Conservation (phyloP, 345 rosid genomes). For the Dipteronia sinensis region DNA sequence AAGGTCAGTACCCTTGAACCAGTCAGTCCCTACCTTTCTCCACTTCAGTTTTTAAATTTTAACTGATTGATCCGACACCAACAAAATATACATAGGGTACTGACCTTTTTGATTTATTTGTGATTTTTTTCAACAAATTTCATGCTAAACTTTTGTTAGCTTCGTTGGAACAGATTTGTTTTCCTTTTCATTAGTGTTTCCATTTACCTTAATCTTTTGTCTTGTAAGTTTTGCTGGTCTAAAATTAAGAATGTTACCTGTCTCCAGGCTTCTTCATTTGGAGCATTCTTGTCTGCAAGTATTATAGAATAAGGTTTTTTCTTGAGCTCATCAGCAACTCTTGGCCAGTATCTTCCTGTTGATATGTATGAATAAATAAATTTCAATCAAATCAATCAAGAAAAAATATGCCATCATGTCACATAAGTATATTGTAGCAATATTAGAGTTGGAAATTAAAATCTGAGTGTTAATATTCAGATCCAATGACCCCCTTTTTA, state of each 20-base stretch:
- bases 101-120: neutral
- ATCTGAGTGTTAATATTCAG: neutral
- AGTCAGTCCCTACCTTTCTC: neutral
- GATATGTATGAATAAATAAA: constrained; percentile 18
- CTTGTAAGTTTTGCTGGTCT: neutral
- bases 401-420: neutral
- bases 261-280: constrained; percentile 98
- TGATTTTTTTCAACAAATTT: neutral
- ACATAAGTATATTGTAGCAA: neutral
- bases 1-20: neutral
- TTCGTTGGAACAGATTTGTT: neutral
- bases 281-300: constrained; percentile 99
- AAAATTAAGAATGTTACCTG: constrained; percentile 52
- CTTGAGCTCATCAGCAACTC: constrained; percentile 71
- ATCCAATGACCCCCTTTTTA: neutral
- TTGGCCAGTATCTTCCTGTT: constrained; percentile 87
- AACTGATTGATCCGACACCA: neutral
- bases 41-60: no score
- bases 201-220: constrained; percentile 1
- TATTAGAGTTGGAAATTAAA: neutral
- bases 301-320: constrained; percentile 80
- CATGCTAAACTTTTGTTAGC: neutral
- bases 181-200: neutral
- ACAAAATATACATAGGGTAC: neutral
- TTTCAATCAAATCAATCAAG: neutral